phyloP scores from a whole-genome alignment of 495 filamentous ascomycete species.

The Opeltia flavorubescens region DNA sequence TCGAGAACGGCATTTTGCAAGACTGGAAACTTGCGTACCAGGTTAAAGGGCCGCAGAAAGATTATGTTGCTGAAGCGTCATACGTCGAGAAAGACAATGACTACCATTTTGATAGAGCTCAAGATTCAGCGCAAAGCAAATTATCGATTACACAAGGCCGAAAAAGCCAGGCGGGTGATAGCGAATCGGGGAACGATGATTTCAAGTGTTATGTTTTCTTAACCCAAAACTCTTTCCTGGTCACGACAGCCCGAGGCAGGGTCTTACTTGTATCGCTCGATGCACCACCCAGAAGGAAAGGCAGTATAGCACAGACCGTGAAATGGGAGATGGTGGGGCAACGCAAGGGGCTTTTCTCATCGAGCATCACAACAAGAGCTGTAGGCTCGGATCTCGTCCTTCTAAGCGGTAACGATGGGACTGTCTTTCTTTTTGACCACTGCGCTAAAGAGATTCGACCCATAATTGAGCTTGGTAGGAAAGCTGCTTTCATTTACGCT shows the following conservation, averaged over 20 bases:
- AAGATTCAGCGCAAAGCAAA: too few species aligned
- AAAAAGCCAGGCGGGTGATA: not conserved
- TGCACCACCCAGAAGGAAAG: not conserved
- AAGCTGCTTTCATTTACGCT: constrained; percentile 38
- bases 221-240: constrained; percentile 38
- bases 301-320: not conserved
- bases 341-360: constrained; percentile 24
- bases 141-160: too few species aligned
- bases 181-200: constrained; percentile 23
- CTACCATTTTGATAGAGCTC: too few species aligned
- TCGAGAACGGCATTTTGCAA: constrained; percentile 4
- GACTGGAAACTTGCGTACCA: constrained; percentile 10
- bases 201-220: constrained; percentile 56
- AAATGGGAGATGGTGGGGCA: constrained; percentile 7
- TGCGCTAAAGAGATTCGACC: constrained; percentile 12
- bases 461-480: constrained; percentile 25
- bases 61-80: constrained; percentile 9
- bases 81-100: too few species aligned
- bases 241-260: constrained; percentile 43
- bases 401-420: constrained; percentile 39
- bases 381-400: constrained; percentile 24
- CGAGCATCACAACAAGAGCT: constrained; percentile 27
- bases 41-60: constrained; percentile 18
- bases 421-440: constrained; percentile 32
- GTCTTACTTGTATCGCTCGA: constrained; percentile 34